A percentile compares a stretch with the other conserved stretches of the same genome.
phyloP scores from a whole-genome alignment of 2,329 filamentous ascomycete species.

The Cordyceps cicadae region DNA sequence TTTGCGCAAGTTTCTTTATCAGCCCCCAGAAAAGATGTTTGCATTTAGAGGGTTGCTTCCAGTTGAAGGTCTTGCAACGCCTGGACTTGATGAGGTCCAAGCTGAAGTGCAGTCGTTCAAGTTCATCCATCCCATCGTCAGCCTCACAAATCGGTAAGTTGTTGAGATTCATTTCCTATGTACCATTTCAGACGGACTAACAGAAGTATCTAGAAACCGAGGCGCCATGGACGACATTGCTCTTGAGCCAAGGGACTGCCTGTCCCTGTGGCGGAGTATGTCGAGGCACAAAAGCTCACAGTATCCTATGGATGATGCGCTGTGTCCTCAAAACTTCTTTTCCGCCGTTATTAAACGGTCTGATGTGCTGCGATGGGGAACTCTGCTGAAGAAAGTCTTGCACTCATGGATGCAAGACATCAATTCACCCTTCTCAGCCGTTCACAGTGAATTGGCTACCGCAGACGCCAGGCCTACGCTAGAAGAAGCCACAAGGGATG shows the following conservation, averaged over 20 bases:
- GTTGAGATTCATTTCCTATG: not conserved
- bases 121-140: constrained; percentile 59
- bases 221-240: constrained; percentile 59
- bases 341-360: constrained; percentile 52
- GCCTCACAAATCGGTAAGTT: constrained; percentile 46
- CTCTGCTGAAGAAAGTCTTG: constrained; percentile 49
- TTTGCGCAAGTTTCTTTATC: constrained; percentile 64
- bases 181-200: not conserved
- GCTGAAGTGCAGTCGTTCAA: constrained; percentile 41
- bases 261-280: constrained; percentile 58
- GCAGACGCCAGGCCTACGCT: not conserved
- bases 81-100: constrained; percentile 35
- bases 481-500: not conserved
- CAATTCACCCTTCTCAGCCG: constrained; percentile 32
- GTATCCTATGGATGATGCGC: constrained; percentile 39
- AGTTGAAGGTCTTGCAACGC: constrained; percentile 44
- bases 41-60: constrained; percentile 17
- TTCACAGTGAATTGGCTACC: constrained; percentile 37
- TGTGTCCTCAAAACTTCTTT: constrained; percentile 42
- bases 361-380: constrained; percentile 60
- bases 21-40: constrained; percentile 33
- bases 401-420: constrained; percentile 50
- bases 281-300: constrained; percentile 41
- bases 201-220: constrained; percentile 32
- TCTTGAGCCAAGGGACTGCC: constrained; percentile 64